These are phyloP conservation scores for Combretum micranthum DNA, from an alignment of 345 rosid species.

Conservation along the genomic window DNA sequence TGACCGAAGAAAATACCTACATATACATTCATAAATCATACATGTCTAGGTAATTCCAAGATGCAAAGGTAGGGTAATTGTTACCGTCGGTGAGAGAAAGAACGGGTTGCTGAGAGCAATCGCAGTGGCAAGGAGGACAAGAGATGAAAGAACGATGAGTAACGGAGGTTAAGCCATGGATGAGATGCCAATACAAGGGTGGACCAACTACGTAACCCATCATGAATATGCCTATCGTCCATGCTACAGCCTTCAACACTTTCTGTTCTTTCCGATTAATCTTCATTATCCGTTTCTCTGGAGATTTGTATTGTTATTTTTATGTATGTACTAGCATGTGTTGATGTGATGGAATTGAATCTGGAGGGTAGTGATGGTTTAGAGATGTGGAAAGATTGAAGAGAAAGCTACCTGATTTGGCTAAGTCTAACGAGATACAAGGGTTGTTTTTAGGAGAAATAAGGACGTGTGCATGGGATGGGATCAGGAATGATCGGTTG, in stretches of 20 bases:
- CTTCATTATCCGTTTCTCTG: background rate
- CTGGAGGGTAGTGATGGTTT: too few species aligned
- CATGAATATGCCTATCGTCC: constrained; percentile 34
- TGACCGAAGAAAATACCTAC: too few species aligned
- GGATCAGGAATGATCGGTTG: too few species aligned
- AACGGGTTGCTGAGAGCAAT: constrained; percentile 54
- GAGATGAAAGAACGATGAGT: constrained; percentile 13
- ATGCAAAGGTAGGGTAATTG: background rate
- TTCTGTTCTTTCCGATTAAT: constrained; percentile 33
- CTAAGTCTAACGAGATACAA: too few species aligned
- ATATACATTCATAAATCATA: too few species aligned
- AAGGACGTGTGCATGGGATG: too few species aligned
- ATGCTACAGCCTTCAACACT: constrained; percentile 28
- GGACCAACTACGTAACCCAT: constrained; percentile 43
- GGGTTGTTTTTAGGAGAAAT: too few species aligned
- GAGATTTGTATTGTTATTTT: background rate
- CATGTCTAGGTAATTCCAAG: too few species aligned
- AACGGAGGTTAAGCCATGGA: constrained; percentile 27
- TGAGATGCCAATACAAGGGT: constrained; percentile 52
- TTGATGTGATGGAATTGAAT: too few species aligned
- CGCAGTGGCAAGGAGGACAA: constrained; percentile 52
- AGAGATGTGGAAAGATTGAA: too few species aligned
- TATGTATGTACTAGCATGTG: too few species aligned
- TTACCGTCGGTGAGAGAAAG: constrained; percentile 41
- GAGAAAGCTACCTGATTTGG: too few species aligned